Base-by-base conservation (phyloP, 129 eudicot genomes). In the Centella asiatica region DNA sequence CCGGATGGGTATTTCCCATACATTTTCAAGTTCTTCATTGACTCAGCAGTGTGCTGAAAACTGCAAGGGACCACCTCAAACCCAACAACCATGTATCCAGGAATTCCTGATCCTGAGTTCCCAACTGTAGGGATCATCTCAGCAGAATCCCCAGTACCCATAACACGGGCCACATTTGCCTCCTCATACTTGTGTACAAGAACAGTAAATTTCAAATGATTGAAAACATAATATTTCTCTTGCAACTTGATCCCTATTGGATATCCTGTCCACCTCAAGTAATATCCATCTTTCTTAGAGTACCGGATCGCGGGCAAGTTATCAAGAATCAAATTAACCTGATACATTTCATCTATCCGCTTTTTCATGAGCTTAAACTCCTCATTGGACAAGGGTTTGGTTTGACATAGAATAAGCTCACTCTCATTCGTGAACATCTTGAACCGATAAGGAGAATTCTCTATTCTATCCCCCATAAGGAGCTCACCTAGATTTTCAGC, bases 341-440 rank as follows among this genome's bases (percentile, higher is more conserved):
- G 78, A 60, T 78, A 78, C 75, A 73, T 78, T 62, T 78, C 83
- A 64, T 78, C 83, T 9, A 78, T 78, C 69, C 83, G 68, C 1
- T 55, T 33, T 33, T 55, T 55, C 40, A 55, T 27, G 27, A 55
- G 32, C 60, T 55, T 55, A 29, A 55, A 55, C 39, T 55, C 60
- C 23, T 19, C 60, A 55, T 39, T 1, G 13, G 60, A 55, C 60
- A 55, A 55, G 27, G 32, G 36, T 19, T 29, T 55, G 17, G 37
- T 55, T 0, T 33, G 60, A 55, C 60, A 55, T 13, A 55, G 22
- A 55, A 55, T 39, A 29, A 55, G 17, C 23, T 29, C 60, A 0
- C 37, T 28, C 23, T 55, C 60, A 28, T 55, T 55, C 60, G 15
- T 55, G 19, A 15, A 55, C 60, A 55, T 55, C 60, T 55, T 55